Base-by-base conservation (phyloP, 2,329 filamentous ascomycete genomes). In the Tolypocladium nubicola region DNA sequence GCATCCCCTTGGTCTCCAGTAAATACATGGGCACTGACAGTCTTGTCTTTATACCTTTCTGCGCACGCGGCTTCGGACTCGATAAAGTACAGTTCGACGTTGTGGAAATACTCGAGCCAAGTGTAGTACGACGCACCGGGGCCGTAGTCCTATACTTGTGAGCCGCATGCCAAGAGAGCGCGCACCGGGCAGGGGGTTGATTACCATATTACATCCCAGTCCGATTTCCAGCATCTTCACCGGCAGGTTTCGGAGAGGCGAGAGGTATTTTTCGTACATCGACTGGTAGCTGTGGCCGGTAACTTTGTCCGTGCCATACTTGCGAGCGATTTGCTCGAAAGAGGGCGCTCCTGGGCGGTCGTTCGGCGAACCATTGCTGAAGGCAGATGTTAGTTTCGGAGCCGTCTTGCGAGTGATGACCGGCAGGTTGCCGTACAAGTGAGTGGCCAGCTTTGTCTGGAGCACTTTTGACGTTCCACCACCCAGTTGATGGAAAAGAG, bases 221-320 rank as follows among this genome's bases (percentile, higher is more conserved):
- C 73, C 71, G 54, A 75, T 74, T 56, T 75, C 72, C 6, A 76
- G 70, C 62, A 75, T 67, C 61, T 73, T 75, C 56, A 74, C 23
- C 37, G 59, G 66, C 45, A 65, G 60, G 56, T 69, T 64, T 41
- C 71, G 67, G 26, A 70, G 58, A 1, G 63, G 57, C 1, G 65
- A 62, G 3, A 75, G 65, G 40, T 74, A 70, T 57, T 71, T 72
- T 52, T 75, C 68, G 62, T 75, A 74, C 68, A 76, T 71, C 58
- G 69, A 63, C 30, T 74, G 69, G 56, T 75, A 75, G 33, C 68
- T 65, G 61, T 74, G 71, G 2, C 57, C 58, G 10, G 68, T 71
- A n/a, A 74, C 71, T 58, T 74, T 74, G 62, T 75, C 70, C 6
- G 71, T 72, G 38, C 70, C 72, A 58, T 73, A 64, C 23, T 70